Evolutionary conservation across 352 stramenopile genomes (phyloP), one percentile per base, ranked within the genome.

Genomic region (Globisporangium uncinulatum): DNA sequence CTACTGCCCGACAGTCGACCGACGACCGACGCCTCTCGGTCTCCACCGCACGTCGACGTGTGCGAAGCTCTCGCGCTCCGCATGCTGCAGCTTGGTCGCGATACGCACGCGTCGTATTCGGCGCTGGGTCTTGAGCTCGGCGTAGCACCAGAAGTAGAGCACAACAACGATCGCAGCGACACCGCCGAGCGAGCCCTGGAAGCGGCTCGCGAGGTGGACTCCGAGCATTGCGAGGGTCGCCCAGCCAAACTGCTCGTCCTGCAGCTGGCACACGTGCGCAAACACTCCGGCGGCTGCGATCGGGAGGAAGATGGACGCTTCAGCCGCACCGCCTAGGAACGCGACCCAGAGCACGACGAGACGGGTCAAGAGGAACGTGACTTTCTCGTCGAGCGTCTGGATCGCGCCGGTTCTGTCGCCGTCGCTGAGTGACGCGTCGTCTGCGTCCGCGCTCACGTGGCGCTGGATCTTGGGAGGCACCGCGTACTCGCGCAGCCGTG

Each of bases 231-330:
- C 63, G 29, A 83, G 17, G 2, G 61, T 66, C 42, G 76, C 78
- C 14, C 57, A 66, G 2, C 32, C 36, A 6, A 58, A 53, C 50
- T 76, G 83, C 3, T 67, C 56, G 4, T 65, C 43, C 36, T 72
- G 61, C 11, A 68, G 57, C 0, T 63, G 60, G 56, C 60, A 67
- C 10, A 71, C 44, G 39, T 79, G 70, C 0, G 66, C 53, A 17
- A 86, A 72, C 0, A 70, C 48, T 2, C 79, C 79, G 2, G 72
- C 74, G 0, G 67, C 56, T 9, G 79, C 79, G 36, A 87, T 17
- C n/a, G 79, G 76, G n/a, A 86, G 55, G 54, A 89, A 89, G 17
- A 83, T 56, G 0, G 79, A 87, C n/a, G 65, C 53, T 21, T 69
- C 42, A 2, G 60, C 64, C 0, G 58, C 50, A 6, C 79, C 76